Percentiles rank a stretch among this genome's conserved stretches.
Evolutionary conservation across 108 stramenopile species (phyloP).

Genomic region (Pinguiococcus pyrenoidosus): DNA sequence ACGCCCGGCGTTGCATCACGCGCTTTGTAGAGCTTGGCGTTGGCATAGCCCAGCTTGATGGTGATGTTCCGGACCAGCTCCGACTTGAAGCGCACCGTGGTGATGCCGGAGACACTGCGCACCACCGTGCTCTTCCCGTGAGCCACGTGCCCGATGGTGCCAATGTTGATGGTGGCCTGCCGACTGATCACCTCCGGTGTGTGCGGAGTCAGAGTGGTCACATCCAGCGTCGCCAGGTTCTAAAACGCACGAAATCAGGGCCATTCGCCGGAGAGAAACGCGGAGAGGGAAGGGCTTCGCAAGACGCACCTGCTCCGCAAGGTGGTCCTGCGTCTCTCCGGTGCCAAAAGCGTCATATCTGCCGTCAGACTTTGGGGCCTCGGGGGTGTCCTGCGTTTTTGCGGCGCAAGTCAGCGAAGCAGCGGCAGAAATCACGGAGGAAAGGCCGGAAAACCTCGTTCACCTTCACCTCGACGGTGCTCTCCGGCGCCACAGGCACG

Average conservation of each 20-base stretch:
- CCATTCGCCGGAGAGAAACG: no score
- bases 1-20: slow-evolving; percentile 28
- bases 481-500: no score
- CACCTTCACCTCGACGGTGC: no score
- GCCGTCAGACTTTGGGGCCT: no score
- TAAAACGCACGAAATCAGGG: slow-evolving; percentile 6
- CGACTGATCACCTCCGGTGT: slow-evolving; percentile 69
- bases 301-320: no score
- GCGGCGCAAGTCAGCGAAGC: no score
- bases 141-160: slow-evolving; percentile 99
- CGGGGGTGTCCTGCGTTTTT: no score
- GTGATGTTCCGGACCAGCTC: slow-evolving; percentile 99
- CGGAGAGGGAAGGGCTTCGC: no score
- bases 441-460: no score
- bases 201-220: slow-evolving; percentile 32
- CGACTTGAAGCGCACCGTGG: slow-evolving; percentile 98
- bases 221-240: slow-evolving; percentile 19
- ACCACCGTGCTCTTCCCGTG: slow-evolving; percentile 99
- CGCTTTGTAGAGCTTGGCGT: slow-evolving; percentile 98
- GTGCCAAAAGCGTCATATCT: no score
- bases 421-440: no score
- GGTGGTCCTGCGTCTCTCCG: no score
- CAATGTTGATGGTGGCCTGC: slow-evolving; percentile 99
- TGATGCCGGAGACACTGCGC: slow-evolving; percentile 94
- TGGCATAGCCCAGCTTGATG: slow-evolving; percentile 99